These are phyloP conservation scores for Xylariaceae sp. DNA, from an alignment of 2,329 filamentous ascomycete genomes.

Conservation along the genomic window DNA sequence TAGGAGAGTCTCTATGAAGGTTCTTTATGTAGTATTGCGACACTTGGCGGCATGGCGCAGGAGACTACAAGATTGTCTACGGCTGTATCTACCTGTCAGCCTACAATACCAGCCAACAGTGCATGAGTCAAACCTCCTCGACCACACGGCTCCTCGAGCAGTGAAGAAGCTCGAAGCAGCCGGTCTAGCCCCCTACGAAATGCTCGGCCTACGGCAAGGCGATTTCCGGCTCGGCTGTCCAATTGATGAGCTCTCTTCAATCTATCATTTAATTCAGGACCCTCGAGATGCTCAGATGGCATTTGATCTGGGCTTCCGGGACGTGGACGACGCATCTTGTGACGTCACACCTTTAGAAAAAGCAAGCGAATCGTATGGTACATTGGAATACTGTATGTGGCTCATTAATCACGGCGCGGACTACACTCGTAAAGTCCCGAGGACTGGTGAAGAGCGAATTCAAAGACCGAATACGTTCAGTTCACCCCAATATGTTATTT, in stretches of 20 bases:
- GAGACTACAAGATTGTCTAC: neutral
- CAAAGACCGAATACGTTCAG: neutral
- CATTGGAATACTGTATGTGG: neutral
- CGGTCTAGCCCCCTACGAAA: neutral
- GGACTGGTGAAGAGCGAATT: neutral
- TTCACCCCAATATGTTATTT: neutral
- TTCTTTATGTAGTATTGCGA: neutral
- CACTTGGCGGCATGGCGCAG: neutral
- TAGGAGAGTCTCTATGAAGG: neutral
- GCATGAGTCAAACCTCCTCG: neutral
- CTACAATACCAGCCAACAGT: neutral
- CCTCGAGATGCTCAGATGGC: neutral
- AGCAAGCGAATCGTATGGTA: no score
- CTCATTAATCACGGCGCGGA: slow-evolving; percentile 2
- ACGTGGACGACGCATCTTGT: neutral
- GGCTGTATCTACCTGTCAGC: neutral
- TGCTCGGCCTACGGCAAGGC: neutral
- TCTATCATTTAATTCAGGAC: neutral
- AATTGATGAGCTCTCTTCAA: neutral
- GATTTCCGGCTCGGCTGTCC: slow-evolving; percentile 1
- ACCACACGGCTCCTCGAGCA: neutral
- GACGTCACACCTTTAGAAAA: neutral
- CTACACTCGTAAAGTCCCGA: neutral
- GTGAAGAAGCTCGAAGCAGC: neutral
- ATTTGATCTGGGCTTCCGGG: slow-evolving; percentile 3